These are phyloP conservation scores for Xylaria scruposa DNA, from an alignment of 495 filamentous ascomycete genomes.

Conservation along the genomic window DNA sequence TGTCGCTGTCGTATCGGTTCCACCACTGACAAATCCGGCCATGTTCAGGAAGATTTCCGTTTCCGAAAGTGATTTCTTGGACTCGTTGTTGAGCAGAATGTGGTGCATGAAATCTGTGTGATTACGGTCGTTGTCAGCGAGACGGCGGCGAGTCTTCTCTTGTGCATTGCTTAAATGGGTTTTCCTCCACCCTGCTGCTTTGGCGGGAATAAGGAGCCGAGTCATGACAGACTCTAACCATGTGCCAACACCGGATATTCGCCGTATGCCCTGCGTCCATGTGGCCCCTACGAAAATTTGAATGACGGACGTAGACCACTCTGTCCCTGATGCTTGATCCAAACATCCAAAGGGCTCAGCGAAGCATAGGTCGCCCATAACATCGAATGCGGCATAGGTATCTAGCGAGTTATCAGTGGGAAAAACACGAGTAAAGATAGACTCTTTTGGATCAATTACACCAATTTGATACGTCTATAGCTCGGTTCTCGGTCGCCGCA, in stretches of 20 bases:
- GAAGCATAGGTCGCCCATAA: slow-evolving; percentile 67
- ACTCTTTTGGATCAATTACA: slow-evolving; percentile 3
- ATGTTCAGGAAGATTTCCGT: slow-evolving; percentile 37
- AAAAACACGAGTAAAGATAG: neutral
- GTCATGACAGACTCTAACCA: slow-evolving; percentile 31
- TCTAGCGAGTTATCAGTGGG: slow-evolving; percentile 12
- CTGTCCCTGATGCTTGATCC: slow-evolving; percentile 34
- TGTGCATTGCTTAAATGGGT: slow-evolving; percentile 31
- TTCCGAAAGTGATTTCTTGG: slow-evolving; percentile 26
- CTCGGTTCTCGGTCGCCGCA: slow-evolving; percentile 24
- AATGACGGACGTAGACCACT: slow-evolving; percentile 35
- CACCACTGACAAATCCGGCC: slow-evolving; percentile 36
- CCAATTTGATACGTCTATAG: slow-evolving; percentile 55
- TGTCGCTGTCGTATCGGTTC: slow-evolving; percentile 34
- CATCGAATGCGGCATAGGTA: slow-evolving; percentile 62
- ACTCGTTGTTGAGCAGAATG: slow-evolving; percentile 34
- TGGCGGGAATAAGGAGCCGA: slow-evolving; percentile 26
- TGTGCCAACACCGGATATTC: slow-evolving; percentile 33
- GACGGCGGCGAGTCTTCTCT: slow-evolving; percentile 30
- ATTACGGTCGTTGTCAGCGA: slow-evolving; percentile 28
- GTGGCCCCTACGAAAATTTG: slow-evolving; percentile 25
- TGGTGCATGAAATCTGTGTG: slow-evolving; percentile 38
- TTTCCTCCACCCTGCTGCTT: slow-evolving; percentile 24
- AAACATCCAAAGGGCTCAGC: slow-evolving; percentile 65
- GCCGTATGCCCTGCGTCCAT: slow-evolving; percentile 34